Percentiles rank a stretch among this genome's conserved stretches.
phyloP scores from a whole-genome alignment of 177 flowering plant genomes.

The Telopea speciosissima region DNA sequence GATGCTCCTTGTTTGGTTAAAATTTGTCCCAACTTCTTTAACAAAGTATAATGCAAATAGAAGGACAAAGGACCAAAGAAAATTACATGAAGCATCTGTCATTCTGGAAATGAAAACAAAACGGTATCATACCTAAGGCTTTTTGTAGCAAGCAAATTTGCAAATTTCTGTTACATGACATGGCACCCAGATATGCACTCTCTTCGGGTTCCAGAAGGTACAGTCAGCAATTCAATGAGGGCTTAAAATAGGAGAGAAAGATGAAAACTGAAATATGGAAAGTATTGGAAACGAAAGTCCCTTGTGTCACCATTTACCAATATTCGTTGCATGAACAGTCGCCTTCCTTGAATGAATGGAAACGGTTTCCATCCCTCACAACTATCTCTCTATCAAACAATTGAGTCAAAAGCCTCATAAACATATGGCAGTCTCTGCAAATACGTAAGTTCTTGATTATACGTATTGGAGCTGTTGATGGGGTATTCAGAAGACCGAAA shows the following conservation, averaged over 20 bases:
- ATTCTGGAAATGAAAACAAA: neutral
- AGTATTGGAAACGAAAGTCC: neutral
- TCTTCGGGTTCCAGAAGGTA: neutral
- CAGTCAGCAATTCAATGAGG: neutral
- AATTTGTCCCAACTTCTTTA: too few species aligned
- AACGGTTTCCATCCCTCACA: constrained; percentile 43
- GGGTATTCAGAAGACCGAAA: constrained; percentile 37
- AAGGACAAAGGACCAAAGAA: too few species aligned
- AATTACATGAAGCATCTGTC: too few species aligned
- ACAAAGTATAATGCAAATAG: too few species aligned
- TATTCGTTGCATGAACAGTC: constrained; percentile 38
- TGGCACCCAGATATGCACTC: neutral
- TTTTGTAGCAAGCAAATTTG: neutral
- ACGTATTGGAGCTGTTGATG: constrained; percentile 34
- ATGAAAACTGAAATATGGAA: neutral
- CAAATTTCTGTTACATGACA: neutral
- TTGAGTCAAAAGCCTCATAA: constrained; percentile 26
- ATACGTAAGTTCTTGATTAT: constrained; percentile 35
- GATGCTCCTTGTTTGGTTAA: too few species aligned
- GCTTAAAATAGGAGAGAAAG: neutral
- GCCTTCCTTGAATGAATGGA: constrained; percentile 44
- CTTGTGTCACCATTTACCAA: constrained; percentile 17
- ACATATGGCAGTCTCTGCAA: constrained; percentile 43
- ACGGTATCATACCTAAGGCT: neutral
- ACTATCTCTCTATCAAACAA: constrained; percentile 33